phyloP scores from a whole-genome alignment of 148 eudicot genomes.

The Rhododendron henanense region DNA sequence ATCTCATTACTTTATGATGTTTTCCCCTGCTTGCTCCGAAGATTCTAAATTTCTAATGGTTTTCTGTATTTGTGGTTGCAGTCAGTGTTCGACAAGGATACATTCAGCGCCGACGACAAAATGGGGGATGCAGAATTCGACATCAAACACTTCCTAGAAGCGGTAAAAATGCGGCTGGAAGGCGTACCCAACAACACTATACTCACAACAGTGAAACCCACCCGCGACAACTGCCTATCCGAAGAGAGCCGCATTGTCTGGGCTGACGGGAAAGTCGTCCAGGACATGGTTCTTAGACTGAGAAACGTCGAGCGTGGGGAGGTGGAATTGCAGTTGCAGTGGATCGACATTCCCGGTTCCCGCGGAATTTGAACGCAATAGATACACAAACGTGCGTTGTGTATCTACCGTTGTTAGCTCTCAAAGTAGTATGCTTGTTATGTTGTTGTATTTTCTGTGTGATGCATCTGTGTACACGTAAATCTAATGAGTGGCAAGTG shows the following conservation, averaged over 20 bases:
- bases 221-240: conserved; percentile 19
- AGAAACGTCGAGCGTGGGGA: conserved; percentile 21
- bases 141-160: conserved; percentile 17
- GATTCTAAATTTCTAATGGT: not conserved
- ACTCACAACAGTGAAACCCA: conserved; percentile 11
- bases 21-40: not conserved
- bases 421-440: not conserved
- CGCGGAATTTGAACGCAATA: not conserved
- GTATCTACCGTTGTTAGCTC: not conserved
- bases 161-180: conserved; percentile 1
- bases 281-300: conserved; percentile 15
- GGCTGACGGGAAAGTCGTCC: not conserved
- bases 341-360: conserved; percentile 15
- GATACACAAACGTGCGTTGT: not conserved
- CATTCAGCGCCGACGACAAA: conserved; percentile 5
- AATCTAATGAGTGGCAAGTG: not conserved
- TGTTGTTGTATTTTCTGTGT: not conserved
- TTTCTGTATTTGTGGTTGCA: not conserved
- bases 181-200: conserved; percentile 3
- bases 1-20: not conserved
- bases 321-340: conserved; percentile 19
- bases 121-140: conserved; percentile 20
- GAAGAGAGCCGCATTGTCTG: conserved; percentile 18
- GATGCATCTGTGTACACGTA: not conserved
- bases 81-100: conserved; percentile 20